Conservation (phyloP, 2,329 filamentous ascomycete species). For the Ascochyta lentis region DNA sequence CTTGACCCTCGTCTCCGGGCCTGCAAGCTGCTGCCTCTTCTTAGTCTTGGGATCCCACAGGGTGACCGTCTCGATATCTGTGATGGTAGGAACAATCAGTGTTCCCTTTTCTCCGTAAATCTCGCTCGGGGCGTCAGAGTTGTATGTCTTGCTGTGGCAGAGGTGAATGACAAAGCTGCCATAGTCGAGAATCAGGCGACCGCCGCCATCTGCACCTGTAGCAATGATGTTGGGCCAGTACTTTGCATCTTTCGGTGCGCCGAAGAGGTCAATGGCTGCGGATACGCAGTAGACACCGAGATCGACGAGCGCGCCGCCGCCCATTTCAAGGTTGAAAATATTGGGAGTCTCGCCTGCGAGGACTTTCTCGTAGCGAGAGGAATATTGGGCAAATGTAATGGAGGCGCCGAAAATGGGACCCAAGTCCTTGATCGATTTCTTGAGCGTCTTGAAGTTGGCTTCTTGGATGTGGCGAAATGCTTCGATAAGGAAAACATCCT, state of each 20-base stretch:
- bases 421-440: slow-evolving; percentile 46
- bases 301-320: slow-evolving; percentile 57
- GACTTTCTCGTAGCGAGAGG: slow-evolving; percentile 55
- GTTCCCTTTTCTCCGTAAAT: slow-evolving; percentile 58
- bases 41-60: slow-evolving; percentile 55
- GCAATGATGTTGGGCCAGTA: slow-evolving; percentile 54
- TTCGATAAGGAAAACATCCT: slow-evolving; percentile 55
- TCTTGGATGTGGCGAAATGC: slow-evolving; percentile 60
- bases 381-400: slow-evolving; percentile 55
- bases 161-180: slow-evolving; percentile 54
- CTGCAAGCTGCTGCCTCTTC: slow-evolving; percentile 49
- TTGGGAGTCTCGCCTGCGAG: slow-evolving; percentile 56
- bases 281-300: slow-evolving; percentile 58
- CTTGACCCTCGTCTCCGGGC: slow-evolving; percentile 43
- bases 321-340: slow-evolving; percentile 57
- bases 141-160: slow-evolving; percentile 53
- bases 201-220: slow-evolving; percentile 57
- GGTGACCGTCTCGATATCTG: slow-evolving; percentile 53
- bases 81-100: slow-evolving; percentile 52
- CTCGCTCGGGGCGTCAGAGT: slow-evolving; percentile 53
- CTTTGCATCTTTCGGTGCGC: slow-evolving; percentile 48
- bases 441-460: slow-evolving; percentile 56
- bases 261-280: slow-evolving; percentile 57
- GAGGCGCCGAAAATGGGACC: slow-evolving; percentile 54
- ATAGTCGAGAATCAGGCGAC: slow-evolving; percentile 54